Evolutionary conservation across 495 filamentous ascomycete genomes (phyloP), one percentile per base, ranked within the genome.

Genomic region (Glonium stellatum): DNA sequence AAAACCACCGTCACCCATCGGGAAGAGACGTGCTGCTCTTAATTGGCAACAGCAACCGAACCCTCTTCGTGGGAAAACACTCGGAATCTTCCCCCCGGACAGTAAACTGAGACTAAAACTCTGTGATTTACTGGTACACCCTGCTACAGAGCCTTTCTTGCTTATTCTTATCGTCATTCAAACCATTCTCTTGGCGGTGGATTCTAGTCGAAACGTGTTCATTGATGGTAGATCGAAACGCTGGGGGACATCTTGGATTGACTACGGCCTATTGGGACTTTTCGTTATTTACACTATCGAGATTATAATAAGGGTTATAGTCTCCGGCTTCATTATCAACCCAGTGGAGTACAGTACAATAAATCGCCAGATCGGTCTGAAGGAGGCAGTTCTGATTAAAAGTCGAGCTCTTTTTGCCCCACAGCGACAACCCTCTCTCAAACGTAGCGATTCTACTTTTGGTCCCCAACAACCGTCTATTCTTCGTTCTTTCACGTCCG

Each of bases 271-370:
- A 13, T 80, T 97, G 53, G 84, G 71, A 1, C 84, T 97, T 10
- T 99, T 99, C 69, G 75, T 87, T 55, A 84, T 99, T 60, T 99
- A 97, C 69, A 95, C 93, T 8, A 70, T 95, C 18, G 93, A 99
- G 70, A 81, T 93, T 27, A 72, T 83, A 48, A 85, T 87, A 54
- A 84, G 89, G 59, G 84, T 89, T 39, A 84, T 97, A 59, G 93
- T 99, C 11, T 97, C 95, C 0, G 93, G 93, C 5, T 84, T 97
- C 55, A 77, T 99, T 41, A 76, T 95, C 55, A 99, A 99, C 71
- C 82, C 92, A 5, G 75, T 77, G 18, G 91, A 92, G 71, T 95
- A 92, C 69, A 92, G 83, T 68, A 92, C 87, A 19, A 84, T 87
- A 65, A 80, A 89, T 67, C 80, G 85, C 60, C 81, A 84, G 57